These are phyloP conservation scores for Strobilomyces confusus DNA, from an alignment of 768 basidiomycete genomes.

Conservation along the genomic window DNA sequence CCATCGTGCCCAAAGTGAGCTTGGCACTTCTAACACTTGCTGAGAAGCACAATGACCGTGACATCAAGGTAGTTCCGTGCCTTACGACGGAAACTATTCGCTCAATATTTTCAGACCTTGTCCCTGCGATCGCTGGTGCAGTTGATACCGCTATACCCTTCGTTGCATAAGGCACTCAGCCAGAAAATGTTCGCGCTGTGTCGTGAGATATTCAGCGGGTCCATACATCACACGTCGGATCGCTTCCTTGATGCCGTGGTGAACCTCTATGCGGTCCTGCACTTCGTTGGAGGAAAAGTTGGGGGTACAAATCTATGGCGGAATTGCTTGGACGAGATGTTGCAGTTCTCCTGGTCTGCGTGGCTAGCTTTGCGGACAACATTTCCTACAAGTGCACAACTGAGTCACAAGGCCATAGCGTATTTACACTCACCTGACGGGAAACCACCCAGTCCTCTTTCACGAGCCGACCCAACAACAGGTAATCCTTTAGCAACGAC, in stretches of 20 bases:
- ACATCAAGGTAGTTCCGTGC: constrained; percentile 47
- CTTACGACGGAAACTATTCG: background rate
- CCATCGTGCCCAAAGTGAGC: constrained; percentile 71
- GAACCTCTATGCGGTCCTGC: constrained; percentile 57
- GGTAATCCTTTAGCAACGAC: constrained; percentile 48
- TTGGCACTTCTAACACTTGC: constrained; percentile 51
- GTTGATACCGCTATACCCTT: constrained; percentile 65
- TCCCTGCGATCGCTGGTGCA: constrained; percentile 46
- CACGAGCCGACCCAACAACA: constrained; percentile 13
- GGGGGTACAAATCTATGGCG: constrained; percentile 70
- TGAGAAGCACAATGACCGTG: constrained; percentile 46
- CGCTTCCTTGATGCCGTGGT: constrained; percentile 44
- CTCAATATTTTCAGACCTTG: constrained; percentile 37
- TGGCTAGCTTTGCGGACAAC: constrained; percentile 58
- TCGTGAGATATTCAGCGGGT: constrained; percentile 55
- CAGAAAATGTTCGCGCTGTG: constrained; percentile 49
- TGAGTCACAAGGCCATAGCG: constrained; percentile 5
- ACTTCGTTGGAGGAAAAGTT: constrained; percentile 75
- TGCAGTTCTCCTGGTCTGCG: constrained; percentile 63
- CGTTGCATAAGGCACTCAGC: constrained; percentile 55
- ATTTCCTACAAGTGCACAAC: constrained; percentile 41
- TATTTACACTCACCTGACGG: constrained; percentile 7
- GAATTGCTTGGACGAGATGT: constrained; percentile 66
- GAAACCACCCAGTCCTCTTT: constrained; percentile 6
- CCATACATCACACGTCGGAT: constrained; percentile 40